Percentiles rank a stretch among this genome's conserved stretches.
phyloP scores from a whole-genome alignment of 2,329 filamentous ascomycete species.

The Colletotrichum sp. region DNA sequence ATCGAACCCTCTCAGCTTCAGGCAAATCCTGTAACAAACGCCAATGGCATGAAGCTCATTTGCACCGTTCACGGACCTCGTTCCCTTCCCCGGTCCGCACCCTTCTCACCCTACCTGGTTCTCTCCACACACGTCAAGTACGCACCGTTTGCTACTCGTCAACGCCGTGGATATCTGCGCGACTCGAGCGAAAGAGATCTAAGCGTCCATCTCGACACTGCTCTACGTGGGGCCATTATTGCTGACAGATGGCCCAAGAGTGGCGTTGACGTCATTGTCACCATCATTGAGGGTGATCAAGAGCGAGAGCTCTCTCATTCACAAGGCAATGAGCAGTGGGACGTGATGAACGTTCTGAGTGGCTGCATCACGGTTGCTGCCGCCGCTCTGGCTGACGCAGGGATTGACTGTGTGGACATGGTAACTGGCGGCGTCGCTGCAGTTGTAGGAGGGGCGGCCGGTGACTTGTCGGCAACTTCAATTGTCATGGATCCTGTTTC shows the following conservation, averaged over 20 bases:
- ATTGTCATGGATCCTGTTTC: constrained; percentile 83
- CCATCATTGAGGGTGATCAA: constrained; percentile 91
- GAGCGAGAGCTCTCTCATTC: constrained; percentile 59
- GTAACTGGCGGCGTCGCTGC: constrained; percentile 90
- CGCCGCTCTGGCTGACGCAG: constrained; percentile 90
- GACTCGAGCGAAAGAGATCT: constrained; percentile 88
- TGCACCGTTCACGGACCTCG: constrained; percentile 94
- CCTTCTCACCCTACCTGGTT: constrained; percentile 91
- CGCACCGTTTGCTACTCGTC: constrained; percentile 87
- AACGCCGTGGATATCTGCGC: constrained; percentile 82
- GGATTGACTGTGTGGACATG: constrained; percentile 93
- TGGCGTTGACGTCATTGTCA: constrained; percentile 92
- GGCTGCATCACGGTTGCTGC: constrained; percentile 94
- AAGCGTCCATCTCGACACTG: constrained; percentile 88
- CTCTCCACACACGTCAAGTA: constrained; percentile 96
- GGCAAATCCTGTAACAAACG: constrained; percentile 37
- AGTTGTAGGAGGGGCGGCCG: constrained; percentile 54
- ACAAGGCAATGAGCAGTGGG: constrained; percentile 72
- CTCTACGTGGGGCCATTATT: constrained; percentile 86
- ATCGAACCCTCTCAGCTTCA: constrained; percentile 53
- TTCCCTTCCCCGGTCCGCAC: constrained; percentile 85
- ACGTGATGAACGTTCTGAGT: constrained; percentile 88
- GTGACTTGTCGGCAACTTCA: constrained; percentile 3
- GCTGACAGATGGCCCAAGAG: constrained; percentile 98
- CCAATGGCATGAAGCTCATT: constrained; percentile 83